phyloP scores from a whole-genome alignment of 192 early-diverging fungal species.

The Funneliformis mosseae region DNA sequence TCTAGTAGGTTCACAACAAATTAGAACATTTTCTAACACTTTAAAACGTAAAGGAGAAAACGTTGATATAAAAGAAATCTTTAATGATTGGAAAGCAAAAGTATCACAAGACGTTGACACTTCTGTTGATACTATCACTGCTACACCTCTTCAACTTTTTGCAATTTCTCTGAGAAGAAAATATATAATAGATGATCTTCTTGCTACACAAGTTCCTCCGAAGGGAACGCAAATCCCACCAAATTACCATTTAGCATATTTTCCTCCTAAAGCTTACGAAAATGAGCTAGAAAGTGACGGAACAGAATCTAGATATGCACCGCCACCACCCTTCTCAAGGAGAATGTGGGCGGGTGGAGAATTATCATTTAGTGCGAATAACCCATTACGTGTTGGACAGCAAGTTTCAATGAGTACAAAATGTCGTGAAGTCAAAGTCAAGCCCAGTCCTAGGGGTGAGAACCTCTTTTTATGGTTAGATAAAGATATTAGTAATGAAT shows the following conservation, averaged over 20 bases:
- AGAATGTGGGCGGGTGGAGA: constrained; percentile 91
- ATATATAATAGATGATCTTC: not conserved
- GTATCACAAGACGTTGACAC: not conserved
- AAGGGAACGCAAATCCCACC: constrained; percentile 60
- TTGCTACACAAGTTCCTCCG: not conserved
- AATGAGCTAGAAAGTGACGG: constrained; percentile 74
- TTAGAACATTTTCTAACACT: not conserved
- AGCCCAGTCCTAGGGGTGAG: constrained; percentile 53
- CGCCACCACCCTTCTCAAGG: constrained; percentile 72
- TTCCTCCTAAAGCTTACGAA: constrained; percentile 73
- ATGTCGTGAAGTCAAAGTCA: constrained; percentile 57
- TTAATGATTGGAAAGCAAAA: constrained; percentile 14
- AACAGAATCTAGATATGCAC: constrained; percentile 75
- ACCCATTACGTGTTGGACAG: constrained; percentile 68
- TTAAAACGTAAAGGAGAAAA: not conserved
- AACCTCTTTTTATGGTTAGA: constrained; percentile 73
- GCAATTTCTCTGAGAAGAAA: constrained; percentile 14
- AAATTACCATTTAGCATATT: constrained; percentile 77
- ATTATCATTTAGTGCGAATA: constrained; percentile 57
- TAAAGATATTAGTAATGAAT: constrained; percentile 62
- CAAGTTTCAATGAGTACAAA: constrained; percentile 60
- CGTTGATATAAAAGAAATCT: not conserved
- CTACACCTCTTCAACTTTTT: constrained; percentile 20
- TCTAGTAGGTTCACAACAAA: not conserved
- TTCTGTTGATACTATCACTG: not conserved